These are phyloP conservation scores for Kurtzmaniella fragi DNA, from an alignment of 805 yeast genomes.

Conservation along the genomic window DNA sequence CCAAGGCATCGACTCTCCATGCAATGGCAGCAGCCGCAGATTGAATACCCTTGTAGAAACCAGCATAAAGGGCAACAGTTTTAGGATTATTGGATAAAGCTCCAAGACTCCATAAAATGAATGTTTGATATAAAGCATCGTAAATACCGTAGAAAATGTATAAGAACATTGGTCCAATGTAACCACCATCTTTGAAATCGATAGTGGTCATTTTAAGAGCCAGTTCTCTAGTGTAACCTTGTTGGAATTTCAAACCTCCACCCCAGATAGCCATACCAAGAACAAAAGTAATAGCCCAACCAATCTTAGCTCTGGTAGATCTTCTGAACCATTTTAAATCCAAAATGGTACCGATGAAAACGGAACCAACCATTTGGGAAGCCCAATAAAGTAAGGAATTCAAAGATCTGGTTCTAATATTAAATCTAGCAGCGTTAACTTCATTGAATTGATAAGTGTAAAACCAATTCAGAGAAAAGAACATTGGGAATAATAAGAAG, in stretches of 20 bases:
- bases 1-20: constrained; percentile 51
- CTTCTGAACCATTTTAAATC: constrained; percentile 41
- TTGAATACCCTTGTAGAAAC: constrained; percentile 60
- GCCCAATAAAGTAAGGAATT: constrained; percentile 60
- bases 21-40: constrained; percentile 60
- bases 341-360: constrained; percentile 41
- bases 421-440: constrained; percentile 51
- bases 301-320: constrained; percentile 42
- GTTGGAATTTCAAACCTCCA: constrained; percentile 49
- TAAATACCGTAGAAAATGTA: constrained; percentile 58
- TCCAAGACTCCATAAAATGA: constrained; percentile 55
- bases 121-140: constrained; percentile 60
- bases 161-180: constrained; percentile 57
- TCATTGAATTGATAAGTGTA: constrained; percentile 62
- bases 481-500: constrained; percentile 52
- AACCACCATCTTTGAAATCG: constrained; percentile 43
- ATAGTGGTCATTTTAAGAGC: constrained; percentile 18
- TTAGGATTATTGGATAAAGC: constrained; percentile 53
- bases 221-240: constrained; percentile 34
- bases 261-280: constrained; percentile 52
- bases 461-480: constrained; percentile 61
- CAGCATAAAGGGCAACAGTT: constrained; percentile 52
- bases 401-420: constrained; percentile 55
- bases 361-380: constrained; percentile 55
- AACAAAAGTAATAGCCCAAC: constrained; percentile 36